These are phyloP conservation scores for Fusarium sp. DNA, from an alignment of 2,329 filamentous ascomycete genomes.

Conservation along the genomic window DNA sequence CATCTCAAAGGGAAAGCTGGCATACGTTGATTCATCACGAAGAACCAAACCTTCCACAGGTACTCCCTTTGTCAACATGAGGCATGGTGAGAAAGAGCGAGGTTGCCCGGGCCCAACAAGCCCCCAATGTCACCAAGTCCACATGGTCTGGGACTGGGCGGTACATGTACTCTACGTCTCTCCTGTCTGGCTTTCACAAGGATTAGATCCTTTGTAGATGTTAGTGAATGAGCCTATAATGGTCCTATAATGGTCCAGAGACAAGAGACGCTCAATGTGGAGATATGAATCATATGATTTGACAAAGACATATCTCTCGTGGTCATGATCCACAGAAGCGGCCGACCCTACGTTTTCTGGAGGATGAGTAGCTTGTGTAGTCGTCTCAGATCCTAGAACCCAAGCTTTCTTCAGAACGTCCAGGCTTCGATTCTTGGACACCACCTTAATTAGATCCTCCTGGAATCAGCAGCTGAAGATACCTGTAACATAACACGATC, in stretches of 20 bases:
- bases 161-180: constrained; percentile 56
- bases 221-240: constrained; percentile 43
- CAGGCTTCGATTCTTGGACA: constrained; percentile 35
- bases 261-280: constrained; percentile 59
- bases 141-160: constrained; percentile 51
- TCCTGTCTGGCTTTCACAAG: constrained; percentile 48
- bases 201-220: constrained; percentile 55
- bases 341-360: constrained; percentile 39
- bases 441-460: constrained; percentile 48
- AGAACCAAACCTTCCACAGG: not conserved
- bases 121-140: constrained; percentile 44
- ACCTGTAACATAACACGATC: too few relatives aligned
- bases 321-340: constrained; percentile 38
- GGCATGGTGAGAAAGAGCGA: constrained; percentile 41
- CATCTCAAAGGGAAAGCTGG: not conserved
- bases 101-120: not conserved
- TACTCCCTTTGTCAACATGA: constrained; percentile 39
- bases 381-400: constrained; percentile 18
- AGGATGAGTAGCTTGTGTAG: constrained; percentile 49
- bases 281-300: constrained; percentile 51
- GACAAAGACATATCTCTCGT: constrained; percentile 42
- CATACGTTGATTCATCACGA: not conserved
- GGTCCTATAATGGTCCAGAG: too few relatives aligned
- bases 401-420: constrained; percentile 30
- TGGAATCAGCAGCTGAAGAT: constrained; percentile 47